Evolutionary conservation across 2,329 filamentous ascomycete species (phyloP).

Genomic region (Neofusicoccum kwambonambiense): DNA sequence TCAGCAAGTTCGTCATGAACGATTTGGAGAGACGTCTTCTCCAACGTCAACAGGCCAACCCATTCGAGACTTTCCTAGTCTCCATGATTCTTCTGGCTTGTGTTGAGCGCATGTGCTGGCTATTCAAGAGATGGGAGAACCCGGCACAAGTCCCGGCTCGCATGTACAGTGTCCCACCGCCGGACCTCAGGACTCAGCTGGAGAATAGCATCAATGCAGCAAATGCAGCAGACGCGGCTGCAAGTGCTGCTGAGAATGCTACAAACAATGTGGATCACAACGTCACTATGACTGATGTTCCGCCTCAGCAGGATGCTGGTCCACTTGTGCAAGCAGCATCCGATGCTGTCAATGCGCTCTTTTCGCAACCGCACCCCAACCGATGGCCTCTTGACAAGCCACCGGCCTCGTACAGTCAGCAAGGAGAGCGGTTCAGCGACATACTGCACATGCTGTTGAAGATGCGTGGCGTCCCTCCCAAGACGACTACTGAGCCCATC

Average conservation of each 20-base stretch:
- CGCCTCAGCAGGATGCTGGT: neutral
- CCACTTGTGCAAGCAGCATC: neutral
- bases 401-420: slow-evolving; percentile 52
- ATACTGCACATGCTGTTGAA: slow-evolving; percentile 58
- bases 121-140: slow-evolving; percentile 55
- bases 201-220: slow-evolving; percentile 12
- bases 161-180: slow-evolving; percentile 23
- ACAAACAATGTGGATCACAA: neutral
- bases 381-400: slow-evolving; percentile 56
- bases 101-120: slow-evolving; percentile 59
- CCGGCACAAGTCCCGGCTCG: neutral
- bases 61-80: slow-evolving; percentile 60
- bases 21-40: slow-evolving; percentile 60
- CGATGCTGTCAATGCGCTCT: neutral
- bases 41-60: slow-evolving; percentile 56
- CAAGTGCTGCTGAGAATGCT: neutral
- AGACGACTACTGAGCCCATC: slow-evolving; percentile 30
- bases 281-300: slow-evolving; percentile 2
- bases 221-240: slow-evolving; percentile 12
- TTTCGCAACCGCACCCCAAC: slow-evolving; percentile 21
- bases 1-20: slow-evolving; percentile 57
- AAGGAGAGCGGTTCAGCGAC: slow-evolving; percentile 59
- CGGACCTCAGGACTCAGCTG: slow-evolving; percentile 5
- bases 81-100: slow-evolving; percentile 59
- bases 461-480: slow-evolving; percentile 53